phyloP scores from a whole-genome alignment of 2,329 filamentous ascomycete genomes.

The Aspergillus quadrilineatus region DNA sequence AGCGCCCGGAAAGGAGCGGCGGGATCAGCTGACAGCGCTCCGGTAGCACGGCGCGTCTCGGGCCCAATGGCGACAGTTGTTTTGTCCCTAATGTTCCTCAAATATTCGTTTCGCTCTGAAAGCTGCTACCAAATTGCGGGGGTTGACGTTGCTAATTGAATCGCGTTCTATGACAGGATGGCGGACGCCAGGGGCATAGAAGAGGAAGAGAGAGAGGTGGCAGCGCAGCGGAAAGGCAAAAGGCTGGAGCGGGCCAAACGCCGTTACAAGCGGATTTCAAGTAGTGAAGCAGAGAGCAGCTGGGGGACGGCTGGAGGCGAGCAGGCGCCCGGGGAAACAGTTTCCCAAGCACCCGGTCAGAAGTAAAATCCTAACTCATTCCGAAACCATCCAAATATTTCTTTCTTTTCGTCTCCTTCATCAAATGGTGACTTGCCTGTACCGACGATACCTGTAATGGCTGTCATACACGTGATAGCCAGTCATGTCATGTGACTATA shows the following conservation, averaged over 20 bases:
- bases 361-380: slow-evolving; percentile 8
- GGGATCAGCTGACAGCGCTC: slow-evolving; percentile 25
- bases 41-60: slow-evolving; percentile 14
- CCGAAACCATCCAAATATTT: slow-evolving; percentile 22
- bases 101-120: not conserved
- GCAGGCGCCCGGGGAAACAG: slow-evolving; percentile 11
- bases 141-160: not conserved
- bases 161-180: slow-evolving; percentile 2
- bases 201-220: slow-evolving; percentile 13
- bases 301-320: not conserved
- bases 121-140: not conserved
- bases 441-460: slow-evolving; percentile 17
- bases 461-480: no score
- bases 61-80: not conserved
- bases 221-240: slow-evolving; percentile 13
- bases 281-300: slow-evolving; percentile 4
- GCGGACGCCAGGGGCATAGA: slow-evolving; percentile 5
- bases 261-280: slow-evolving; percentile 25
- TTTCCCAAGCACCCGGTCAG: not conserved
- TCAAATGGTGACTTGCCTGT: slow-evolving; percentile 13
- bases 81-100: not conserved
- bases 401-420: slow-evolving; percentile 13
- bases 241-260: slow-evolving; percentile 17
- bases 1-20: slow-evolving; percentile 21
- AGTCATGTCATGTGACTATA: slow-evolving; percentile 11